Evolutionary conservation across 176 grass and related monocot species (phyloP), one percentile per base, ranked within the genome.

Genomic region (Ensete glaucum): DNA sequence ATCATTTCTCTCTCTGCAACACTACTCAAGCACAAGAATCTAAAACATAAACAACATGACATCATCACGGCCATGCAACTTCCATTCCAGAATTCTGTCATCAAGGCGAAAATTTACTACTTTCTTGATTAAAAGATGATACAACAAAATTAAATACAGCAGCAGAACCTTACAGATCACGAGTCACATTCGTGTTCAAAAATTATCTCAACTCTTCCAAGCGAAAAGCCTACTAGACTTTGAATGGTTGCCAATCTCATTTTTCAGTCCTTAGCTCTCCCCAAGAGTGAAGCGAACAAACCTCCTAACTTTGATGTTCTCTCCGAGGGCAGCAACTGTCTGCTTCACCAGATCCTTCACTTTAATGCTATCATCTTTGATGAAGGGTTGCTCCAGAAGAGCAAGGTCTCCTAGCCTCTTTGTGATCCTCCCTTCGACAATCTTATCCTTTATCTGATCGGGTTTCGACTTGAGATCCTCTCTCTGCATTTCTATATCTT

Each of bases 301-400:
- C 81, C 88, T 89, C 52, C 95, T 74, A 73, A 94, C 88, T 81
- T 89, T 93, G 78, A 99, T 99, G 79, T 99, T 99, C 84, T 99
- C 95, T 27, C 95, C 95, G 0, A 99, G 95, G 12, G 90, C 26
- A 10, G 90, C 90, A 3, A 94, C 85, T 2, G 34, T 94, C 82
- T 90, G 88, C 67, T 99, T 99, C 73, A 94, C 86, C 10, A 99
- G 81, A 86, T 94, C 95, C 84, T 94, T 99, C 58, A 94, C 95
- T 14, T 73, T 89, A 76, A 89, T 84, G 69, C 73, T 87, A 72
- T 99, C 95, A 79, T 94, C 90, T 81, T 94, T 99, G 81, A 90
- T 89, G 74, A 88, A 99, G 22, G 90, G 95, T 69, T 99, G 95
- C 66, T 99, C 95, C 86, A 99, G 81, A 59, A 99, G 91, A 11